phyloP scores from a whole-genome alignment of 805 yeast species.

The Ogataea philodendri region DNA sequence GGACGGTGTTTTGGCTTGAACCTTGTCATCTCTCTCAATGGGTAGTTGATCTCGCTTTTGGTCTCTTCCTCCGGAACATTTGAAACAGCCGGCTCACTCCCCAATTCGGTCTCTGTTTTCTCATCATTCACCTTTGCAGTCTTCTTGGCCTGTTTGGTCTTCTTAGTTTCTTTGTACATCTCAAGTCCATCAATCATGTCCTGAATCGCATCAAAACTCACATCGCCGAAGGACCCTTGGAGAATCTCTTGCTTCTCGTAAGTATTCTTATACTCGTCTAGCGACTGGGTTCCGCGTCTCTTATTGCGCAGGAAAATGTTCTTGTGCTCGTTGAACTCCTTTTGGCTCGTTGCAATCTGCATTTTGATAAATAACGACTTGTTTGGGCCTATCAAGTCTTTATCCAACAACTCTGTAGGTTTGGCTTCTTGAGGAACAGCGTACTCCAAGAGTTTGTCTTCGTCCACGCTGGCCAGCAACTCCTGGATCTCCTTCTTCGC shows the following conservation, averaged over 20 bases:
- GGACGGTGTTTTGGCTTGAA: background rate
- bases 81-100: too few species aligned
- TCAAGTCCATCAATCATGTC: too few species aligned
- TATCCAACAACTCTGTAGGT: constrained; percentile 31
- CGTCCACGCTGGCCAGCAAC: constrained; percentile 21
- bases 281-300: background rate
- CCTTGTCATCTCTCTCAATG: too few species aligned
- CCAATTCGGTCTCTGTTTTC: too few species aligned
- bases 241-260: constrained; percentile 1
- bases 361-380: constrained; percentile 28
- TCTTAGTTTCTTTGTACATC: too few species aligned
- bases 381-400: constrained; percentile 22
- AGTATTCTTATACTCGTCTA: background rate
- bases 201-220: too few species aligned
- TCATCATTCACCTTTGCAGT: too few species aligned
- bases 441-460: constrained; percentile 17
- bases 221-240: too few species aligned
- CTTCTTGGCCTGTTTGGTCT: too few species aligned
- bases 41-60: too few species aligned
- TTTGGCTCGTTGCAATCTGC: constrained; percentile 30
- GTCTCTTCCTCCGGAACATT: too few species aligned
- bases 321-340: constrained; percentile 31
- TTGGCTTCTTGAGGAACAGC: constrained; percentile 13
- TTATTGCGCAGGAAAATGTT: constrained; percentile 19
- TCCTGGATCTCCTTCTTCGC: constrained; percentile 35